Percentiles rank a stretch among this genome's conserved stretches.
phyloP scores from a whole-genome alignment of 2,329 filamentous ascomycete species.

The Cladosporium phlei region DNA sequence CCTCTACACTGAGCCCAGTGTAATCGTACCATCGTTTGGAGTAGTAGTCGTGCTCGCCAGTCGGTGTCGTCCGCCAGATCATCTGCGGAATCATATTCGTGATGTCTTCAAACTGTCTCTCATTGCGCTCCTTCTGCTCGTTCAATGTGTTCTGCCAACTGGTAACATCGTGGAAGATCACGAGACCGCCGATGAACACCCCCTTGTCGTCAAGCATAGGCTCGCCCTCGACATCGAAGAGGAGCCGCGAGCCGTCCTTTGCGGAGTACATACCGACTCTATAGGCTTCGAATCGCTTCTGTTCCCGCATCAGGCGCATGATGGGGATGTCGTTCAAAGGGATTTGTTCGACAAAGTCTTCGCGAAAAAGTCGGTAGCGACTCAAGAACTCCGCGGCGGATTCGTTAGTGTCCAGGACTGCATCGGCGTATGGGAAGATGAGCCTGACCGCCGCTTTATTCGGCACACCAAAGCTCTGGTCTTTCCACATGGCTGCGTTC shows the following conservation, averaged over 20 bases:
- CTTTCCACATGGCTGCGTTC: constrained; percentile 83
- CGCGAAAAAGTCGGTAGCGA: constrained; percentile 59
- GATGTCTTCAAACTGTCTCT: constrained; percentile 69
- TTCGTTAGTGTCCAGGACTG: constrained; percentile 34
- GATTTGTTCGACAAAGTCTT: constrained; percentile 60
- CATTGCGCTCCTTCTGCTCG: constrained; percentile 64
- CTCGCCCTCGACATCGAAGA: constrained; percentile 65
- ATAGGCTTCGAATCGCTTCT: constrained; percentile 54
- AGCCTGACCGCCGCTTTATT: constrained; percentile 58
- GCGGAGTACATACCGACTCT: constrained; percentile 61
- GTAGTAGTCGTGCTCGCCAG: constrained; percentile 68
- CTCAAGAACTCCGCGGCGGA: constrained; percentile 49
- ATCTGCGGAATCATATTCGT: constrained; percentile 58
- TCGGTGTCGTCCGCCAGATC: constrained; percentile 65
- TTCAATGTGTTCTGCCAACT: constrained; percentile 64
- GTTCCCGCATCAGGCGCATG: constrained; percentile 57
- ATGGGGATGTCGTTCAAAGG: constrained; percentile 62
- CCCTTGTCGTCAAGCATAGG: constrained; percentile 61
- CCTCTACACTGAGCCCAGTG: constrained; percentile 60
- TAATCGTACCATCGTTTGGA: constrained; percentile 76
- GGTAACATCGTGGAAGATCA: constrained; percentile 69
- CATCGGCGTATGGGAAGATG: constrained; percentile 30
- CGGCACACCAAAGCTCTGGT: constrained; percentile 67
- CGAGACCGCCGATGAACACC: constrained; percentile 68
- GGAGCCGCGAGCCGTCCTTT: constrained; percentile 47